phyloP scores from a whole-genome alignment of 192 early-diverging fungal species.

The Coemansia sp. region DNA sequence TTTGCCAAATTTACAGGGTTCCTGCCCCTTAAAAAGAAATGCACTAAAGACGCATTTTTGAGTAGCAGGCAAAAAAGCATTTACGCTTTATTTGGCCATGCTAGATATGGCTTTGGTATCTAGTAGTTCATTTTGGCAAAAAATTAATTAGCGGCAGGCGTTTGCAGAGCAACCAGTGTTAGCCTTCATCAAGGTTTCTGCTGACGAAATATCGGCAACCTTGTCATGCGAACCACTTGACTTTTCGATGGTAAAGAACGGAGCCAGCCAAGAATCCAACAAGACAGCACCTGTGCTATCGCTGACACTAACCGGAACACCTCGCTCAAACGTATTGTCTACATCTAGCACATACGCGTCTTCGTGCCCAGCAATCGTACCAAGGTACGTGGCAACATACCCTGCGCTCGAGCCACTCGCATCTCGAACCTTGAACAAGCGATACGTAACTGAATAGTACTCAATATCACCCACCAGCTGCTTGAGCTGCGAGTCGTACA shows the following conservation, averaged over 20 bases:
- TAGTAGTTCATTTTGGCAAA: neutral
- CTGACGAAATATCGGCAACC: neutral
- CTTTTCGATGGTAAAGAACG: constrained; percentile 6
- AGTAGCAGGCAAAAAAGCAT: too few species aligned
- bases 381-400: constrained; percentile 12
- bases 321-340: constrained; percentile 12
- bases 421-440: constrained; percentile 38
- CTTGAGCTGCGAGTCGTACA: constrained; percentile 32
- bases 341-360: constrained; percentile 19
- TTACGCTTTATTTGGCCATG: too few species aligned
- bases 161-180: neutral
- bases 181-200: neutral
- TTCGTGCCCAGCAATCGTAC: constrained; percentile 16
- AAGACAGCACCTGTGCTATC: constrained; percentile 8
- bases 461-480: constrained; percentile 34
- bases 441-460: constrained; percentile 46
- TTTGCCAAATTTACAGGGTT: too few species aligned
- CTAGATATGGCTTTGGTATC: too few species aligned
- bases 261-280: constrained; percentile 14
- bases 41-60: too few species aligned
- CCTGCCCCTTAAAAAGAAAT: too few species aligned
- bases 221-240: neutral
- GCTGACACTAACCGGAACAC: neutral
- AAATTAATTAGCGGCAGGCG: neutral
- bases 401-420: neutral